Base-by-base conservation (phyloP, 805 yeast species). In the Kodamaea lidongshanica region DNA sequence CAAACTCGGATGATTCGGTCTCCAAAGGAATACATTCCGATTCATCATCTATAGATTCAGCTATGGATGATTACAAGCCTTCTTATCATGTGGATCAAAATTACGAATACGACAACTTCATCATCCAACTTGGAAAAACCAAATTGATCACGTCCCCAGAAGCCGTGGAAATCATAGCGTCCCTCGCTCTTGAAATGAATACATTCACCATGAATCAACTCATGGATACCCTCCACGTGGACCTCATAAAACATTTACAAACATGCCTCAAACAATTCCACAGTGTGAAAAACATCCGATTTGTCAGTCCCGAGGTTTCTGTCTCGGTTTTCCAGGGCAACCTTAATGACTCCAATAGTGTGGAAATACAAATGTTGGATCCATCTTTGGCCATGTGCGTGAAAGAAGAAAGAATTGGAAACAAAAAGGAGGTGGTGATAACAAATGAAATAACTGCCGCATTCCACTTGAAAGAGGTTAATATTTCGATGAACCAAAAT, bases 211-310 rank as follows among this genome's bases (percentile, higher is more conserved):
- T 76, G 19, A 67, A 65, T 7, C 60, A 65, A 8, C 60, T 75
- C 4, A 56, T 87, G 42, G 96, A 88, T 50, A 50, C 51, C 11
- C 54, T 86, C 10, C 94, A 88, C 36, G 50, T 72, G 11, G 72
- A 73, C 7, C 70, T 80, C 3, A 62, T 83, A 8, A 51, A 54
- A 19, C 54, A 58, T 6, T 50, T 83, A 15, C 54, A 61, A 15
- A 30, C 29, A 6, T 48, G 56, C 13, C 44, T 67, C 25, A 33
- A 42, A 4, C 53, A 58, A 2, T 39, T 52, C 1, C 54, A 65
- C 1, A 41, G 50, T n/a, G 59, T 66, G 5, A 45, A 48, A 15
- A 75, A 69, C 35, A 9, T 71, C 7, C 57, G 79, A 18, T 33
- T 79, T 6, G 65, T 70, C 1, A 42, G 72, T 3, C 80, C 81